These are phyloP conservation scores for Hyparrhenia diplandra DNA, from an alignment of 176 grass and related monocot species.

Conservation along the genomic window DNA sequence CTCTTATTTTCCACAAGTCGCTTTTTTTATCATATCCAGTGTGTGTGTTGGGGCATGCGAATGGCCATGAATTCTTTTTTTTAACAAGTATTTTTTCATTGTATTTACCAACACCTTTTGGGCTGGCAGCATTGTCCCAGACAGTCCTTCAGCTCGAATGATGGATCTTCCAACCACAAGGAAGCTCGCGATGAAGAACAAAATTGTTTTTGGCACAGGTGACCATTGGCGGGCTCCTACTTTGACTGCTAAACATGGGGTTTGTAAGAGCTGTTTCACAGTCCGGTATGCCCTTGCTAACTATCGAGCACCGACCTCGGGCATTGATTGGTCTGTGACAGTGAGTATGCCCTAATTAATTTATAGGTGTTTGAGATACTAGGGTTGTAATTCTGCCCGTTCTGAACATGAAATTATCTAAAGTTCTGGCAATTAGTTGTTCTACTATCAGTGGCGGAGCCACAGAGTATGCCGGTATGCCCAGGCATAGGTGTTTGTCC, in stretches of 20 bases:
- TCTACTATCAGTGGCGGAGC: not conserved
- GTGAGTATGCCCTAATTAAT: not conserved
- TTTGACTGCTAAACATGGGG: conserved; percentile 79
- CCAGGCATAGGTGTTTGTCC: too few relatives aligned
- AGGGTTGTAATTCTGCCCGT: not conserved
- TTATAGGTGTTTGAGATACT: not conserved
- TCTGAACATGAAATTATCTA: not conserved
- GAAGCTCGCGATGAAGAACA: conserved; percentile 75
- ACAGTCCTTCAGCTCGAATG: conserved; percentile 67
- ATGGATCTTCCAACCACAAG: conserved; percentile 82
- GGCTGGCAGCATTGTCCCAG: conserved; percentile 54
- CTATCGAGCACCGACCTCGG: conserved; percentile 67
- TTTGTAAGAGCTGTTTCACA: conserved; percentile 83
- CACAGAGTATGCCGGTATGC: too few relatives aligned
- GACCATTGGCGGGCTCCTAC: conserved; percentile 79
- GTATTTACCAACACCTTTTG: conserved; percentile 9
- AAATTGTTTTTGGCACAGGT: conserved; percentile 84
- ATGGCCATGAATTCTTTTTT: not conserved
- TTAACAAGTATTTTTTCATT: not conserved
- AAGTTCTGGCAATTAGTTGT: not conserved
- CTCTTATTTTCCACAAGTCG: not conserved
- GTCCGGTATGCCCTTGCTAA: conserved; percentile 70
- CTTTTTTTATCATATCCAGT: not conserved
- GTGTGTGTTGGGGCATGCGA: not conserved
- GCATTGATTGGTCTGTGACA: conserved; percentile 63